These are phyloP conservation scores for Coprinellus micaceus DNA, from an alignment of 768 basidiomycete species.

Conservation along the genomic window DNA sequence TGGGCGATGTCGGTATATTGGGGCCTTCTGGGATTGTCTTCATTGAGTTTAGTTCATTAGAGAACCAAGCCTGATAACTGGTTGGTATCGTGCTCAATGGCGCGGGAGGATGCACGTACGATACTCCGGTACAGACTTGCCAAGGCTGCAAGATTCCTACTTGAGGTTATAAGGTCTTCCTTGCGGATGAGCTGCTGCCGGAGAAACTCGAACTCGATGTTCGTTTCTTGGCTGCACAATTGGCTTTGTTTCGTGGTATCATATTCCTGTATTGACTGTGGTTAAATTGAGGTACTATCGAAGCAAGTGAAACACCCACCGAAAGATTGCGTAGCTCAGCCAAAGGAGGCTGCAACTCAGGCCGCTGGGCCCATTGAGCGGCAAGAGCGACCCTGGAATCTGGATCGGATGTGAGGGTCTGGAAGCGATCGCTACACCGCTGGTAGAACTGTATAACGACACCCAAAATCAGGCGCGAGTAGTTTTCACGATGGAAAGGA, in stretches of 20 bases:
- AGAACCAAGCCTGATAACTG: slow-evolving; percentile 74
- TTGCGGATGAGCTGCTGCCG: slow-evolving; percentile 50
- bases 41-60: slow-evolving; percentile 62
- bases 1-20: slow-evolving; percentile 48
- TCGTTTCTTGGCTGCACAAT: slow-evolving; percentile 73
- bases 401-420: slow-evolving; percentile 53
- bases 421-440: slow-evolving; percentile 85
- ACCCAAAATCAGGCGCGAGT: slow-evolving; percentile 87
- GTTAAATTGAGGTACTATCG: not conserved
- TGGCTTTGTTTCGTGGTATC: slow-evolving; percentile 44
- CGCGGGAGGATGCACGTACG: slow-evolving; percentile 34
- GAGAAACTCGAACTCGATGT: slow-evolving; percentile 69
- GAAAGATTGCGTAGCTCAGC: slow-evolving; percentile 54
- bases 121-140: slow-evolving; percentile 83
- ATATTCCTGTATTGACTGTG: slow-evolving; percentile 29
- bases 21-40: slow-evolving; percentile 58
- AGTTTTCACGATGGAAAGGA: slow-evolving; percentile 93
- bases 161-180: slow-evolving; percentile 65
- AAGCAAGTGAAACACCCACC: slow-evolving; percentile 36
- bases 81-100: slow-evolving; percentile 4
- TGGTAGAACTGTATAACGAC: slow-evolving; percentile 97
- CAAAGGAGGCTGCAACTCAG: slow-evolving; percentile 73
- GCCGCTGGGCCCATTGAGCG: slow-evolving; percentile 81
- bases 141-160: slow-evolving; percentile 68
- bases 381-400: slow-evolving; percentile 54